phyloP scores from a whole-genome alignment of 768 basidiomycete species.

The Suillus subaureus region DNA sequence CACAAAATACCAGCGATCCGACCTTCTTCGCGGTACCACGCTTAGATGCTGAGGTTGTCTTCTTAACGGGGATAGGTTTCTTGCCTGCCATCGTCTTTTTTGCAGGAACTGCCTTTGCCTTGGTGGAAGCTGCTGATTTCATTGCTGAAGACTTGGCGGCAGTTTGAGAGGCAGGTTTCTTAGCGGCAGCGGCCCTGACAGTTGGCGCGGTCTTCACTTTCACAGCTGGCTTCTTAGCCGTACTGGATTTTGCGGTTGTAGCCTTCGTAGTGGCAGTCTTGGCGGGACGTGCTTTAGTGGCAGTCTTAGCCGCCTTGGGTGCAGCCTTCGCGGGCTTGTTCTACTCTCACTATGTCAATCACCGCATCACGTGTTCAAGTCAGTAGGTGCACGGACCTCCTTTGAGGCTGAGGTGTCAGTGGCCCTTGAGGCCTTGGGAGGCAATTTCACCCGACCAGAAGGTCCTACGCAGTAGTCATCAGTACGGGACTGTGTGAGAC shows the following conservation, averaged over 20 bases:
- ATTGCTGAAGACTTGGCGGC: constrained; percentile 24
- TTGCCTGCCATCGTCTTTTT: constrained; percentile 37
- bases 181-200: constrained; percentile 38
- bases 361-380: constrained; percentile 23
- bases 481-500: constrained; percentile 1
- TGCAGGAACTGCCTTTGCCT: constrained; percentile 29
- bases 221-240: constrained; percentile 30
- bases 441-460: constrained; percentile 66
- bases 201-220: constrained; percentile 40
- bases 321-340: constrained; percentile 37
- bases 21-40: constrained; percentile 70
- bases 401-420: constrained; percentile 56
- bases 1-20: constrained; percentile 2
- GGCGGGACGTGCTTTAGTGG: constrained; percentile 24
- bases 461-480: constrained; percentile 32
- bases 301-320: constrained; percentile 21
- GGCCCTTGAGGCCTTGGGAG: constrained; percentile 56
- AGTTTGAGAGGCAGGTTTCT: constrained; percentile 43
- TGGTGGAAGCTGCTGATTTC: constrained; percentile 18
- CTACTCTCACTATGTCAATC: constrained; percentile 17
- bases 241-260: constrained; percentile 23
- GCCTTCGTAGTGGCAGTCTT: constrained; percentile 32
- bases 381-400: constrained; percentile 46
- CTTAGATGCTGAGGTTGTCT: constrained; percentile 43
- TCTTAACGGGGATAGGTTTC: constrained; percentile 40